Conservation (phyloP, 495 filamentous ascomycete genomes). For the Pseudoneurospora amorphoporcata region DNA sequence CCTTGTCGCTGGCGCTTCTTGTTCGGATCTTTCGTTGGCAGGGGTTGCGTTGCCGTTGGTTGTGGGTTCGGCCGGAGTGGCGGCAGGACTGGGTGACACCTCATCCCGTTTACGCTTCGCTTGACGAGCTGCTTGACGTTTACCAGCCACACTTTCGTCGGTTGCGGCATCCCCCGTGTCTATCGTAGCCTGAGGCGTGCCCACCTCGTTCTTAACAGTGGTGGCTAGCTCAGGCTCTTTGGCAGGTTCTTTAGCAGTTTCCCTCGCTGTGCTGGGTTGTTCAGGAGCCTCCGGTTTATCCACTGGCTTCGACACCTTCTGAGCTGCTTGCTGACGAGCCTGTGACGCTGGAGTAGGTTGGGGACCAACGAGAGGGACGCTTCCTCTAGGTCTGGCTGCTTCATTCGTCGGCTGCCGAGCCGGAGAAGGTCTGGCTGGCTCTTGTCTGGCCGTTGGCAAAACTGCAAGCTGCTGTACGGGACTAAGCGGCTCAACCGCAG, state of each 20-base stretch:
- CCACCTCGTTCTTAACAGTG: conserved; percentile 59
- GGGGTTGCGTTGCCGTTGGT: neutral
- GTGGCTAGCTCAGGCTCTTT: conserved; percentile 13
- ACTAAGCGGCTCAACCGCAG: conserved; percentile 37
- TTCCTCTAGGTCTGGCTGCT: neutral
- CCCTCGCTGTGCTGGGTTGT: neutral
- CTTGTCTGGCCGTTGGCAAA: neutral
- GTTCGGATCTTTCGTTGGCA: neutral
- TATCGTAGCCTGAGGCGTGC: conserved; percentile 45
- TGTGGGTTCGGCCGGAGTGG: conserved; percentile 3
- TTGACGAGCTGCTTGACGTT: conserved; percentile 13
- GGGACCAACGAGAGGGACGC: neutral
- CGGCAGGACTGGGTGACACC: conserved; percentile 18
- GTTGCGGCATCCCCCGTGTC: conserved; percentile 40
- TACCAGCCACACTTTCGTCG: conserved; percentile 29
- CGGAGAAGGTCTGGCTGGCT: neutral
- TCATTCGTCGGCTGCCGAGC: neutral
- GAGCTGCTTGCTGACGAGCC: conserved; percentile 1
- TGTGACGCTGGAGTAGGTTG: conserved; percentile 22
- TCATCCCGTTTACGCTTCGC: conserved; percentile 40
- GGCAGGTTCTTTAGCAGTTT: neutral
- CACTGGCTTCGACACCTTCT: conserved; percentile 4
- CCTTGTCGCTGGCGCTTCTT: neutral
- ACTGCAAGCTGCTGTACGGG: conserved; percentile 17
- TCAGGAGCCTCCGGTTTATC: neutral